These are phyloP conservation scores for Iberis pinnata DNA, from an alignment of 345 rosid genomes.

Conservation along the genomic window DNA sequence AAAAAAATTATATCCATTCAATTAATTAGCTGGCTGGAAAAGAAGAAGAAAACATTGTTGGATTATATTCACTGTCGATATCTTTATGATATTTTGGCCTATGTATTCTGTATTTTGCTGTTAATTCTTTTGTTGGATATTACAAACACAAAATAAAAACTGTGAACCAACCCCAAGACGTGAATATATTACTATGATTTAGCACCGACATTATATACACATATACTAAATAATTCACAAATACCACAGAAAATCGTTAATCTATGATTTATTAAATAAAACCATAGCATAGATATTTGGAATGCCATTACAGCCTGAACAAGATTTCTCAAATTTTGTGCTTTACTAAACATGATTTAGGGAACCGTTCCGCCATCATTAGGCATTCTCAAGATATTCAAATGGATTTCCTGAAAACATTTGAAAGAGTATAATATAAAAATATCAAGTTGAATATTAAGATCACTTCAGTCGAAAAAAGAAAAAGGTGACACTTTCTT, in stretches of 20 bases:
- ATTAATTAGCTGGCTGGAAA: no score
- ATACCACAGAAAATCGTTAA: not conserved
- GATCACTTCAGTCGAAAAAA: no score
- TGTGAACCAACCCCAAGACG: conserved; percentile 25
- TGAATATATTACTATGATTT: conserved; percentile 19
- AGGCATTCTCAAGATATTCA: conserved; percentile 4
- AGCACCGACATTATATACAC: conserved; percentile 25
- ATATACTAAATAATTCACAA: no score
- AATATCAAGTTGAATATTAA: not conserved
- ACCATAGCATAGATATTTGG: conserved; percentile 13
- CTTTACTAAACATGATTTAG: not conserved
- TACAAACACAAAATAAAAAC: conserved; percentile 21
- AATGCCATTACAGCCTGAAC: conserved; percentile 11
- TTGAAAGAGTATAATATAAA: not conserved
- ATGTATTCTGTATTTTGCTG: conserved; percentile 12
- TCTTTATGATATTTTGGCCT: no score
- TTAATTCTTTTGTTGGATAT: conserved; percentile 6
- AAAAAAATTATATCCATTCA: no score
- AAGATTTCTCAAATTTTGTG: conserved; percentile 19
- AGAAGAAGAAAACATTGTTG: no score
- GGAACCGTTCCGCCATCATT: conserved; percentile 4
- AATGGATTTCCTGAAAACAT: not conserved
- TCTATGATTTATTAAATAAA: conserved; percentile 24
- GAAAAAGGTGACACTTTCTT: not conserved
- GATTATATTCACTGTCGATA: no score